Percentiles rank a stretch among this genome's conserved stretches.
These are phyloP conservation scores for Nakazawaea ernobii DNA, from an alignment of 805 yeast species.

Conservation along the genomic window DNA sequence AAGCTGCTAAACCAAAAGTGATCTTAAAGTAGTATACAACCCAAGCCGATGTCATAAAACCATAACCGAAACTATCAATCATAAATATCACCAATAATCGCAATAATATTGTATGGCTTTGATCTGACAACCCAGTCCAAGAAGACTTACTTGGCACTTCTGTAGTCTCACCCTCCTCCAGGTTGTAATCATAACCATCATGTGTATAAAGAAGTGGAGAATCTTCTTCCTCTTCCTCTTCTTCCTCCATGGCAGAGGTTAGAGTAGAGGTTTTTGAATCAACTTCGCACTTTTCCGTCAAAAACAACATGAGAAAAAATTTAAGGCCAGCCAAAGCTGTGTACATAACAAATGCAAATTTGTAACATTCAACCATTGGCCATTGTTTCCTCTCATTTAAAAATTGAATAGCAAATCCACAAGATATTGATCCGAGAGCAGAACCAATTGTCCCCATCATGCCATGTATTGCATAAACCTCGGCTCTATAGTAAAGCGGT, in stretches of 20 bases:
- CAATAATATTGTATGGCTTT: slow-evolving; percentile 37
- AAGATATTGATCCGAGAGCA: slow-evolving; percentile 62
- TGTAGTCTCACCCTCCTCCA: slow-evolving; percentile 4
- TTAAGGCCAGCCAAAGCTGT: slow-evolving; percentile 49
- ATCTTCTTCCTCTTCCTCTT: slow-evolving; percentile 5
- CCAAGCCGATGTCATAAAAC: slow-evolving; percentile 89
- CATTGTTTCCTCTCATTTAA: slow-evolving; percentile 28
- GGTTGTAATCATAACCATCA: slow-evolving; percentile 14
- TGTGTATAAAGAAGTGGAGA: slow-evolving; percentile 12
- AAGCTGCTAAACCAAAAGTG: slow-evolving; percentile 46
- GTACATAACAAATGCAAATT: slow-evolving; percentile 52
- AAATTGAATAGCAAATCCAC: slow-evolving; percentile 55
- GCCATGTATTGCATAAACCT: slow-evolving; percentile 70
- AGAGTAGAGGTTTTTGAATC: slow-evolving; percentile 19
- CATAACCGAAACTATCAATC: slow-evolving; percentile 83
- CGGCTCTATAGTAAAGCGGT: slow-evolving; percentile 57
- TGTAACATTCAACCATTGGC: slow-evolving; percentile 40
- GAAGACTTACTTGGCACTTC: slow-evolving; percentile 18
- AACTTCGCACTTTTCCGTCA: slow-evolving; percentile 51
- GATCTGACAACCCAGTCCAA: slow-evolving; percentile 32
- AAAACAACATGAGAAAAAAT: slow-evolving; percentile 39
- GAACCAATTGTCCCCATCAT: slow-evolving; percentile 65
- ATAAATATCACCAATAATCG: slow-evolving; percentile 59
- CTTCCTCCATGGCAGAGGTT: slow-evolving; percentile 1
- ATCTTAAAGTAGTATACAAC: slow-evolving; percentile 72